phyloP scores from a whole-genome alignment of 2,329 filamentous ascomycete species.

The Paracorniculantispora psalliotae region DNA sequence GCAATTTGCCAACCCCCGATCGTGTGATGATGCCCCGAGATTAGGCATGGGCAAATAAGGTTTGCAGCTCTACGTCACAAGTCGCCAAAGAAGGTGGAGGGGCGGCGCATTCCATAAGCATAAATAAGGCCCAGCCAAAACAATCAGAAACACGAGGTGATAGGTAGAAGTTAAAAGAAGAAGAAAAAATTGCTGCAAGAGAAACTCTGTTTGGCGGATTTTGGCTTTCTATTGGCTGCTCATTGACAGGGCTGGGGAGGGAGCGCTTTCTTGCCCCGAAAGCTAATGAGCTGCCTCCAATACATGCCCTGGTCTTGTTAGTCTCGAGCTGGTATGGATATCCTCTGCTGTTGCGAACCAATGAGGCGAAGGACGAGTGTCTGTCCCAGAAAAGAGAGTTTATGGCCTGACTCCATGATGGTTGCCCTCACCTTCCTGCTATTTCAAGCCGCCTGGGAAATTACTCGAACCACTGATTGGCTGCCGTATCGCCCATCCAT shows the following conservation, averaged over 20 bases:
- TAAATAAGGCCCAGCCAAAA: not conserved
- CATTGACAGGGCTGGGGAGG: not conserved
- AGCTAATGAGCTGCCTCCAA: not conserved
- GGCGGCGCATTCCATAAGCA: not conserved
- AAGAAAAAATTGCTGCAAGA: not conserved
- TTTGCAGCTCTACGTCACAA: not conserved
- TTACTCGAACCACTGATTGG: not conserved
- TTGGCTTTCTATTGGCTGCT: not conserved
- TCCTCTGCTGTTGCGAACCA: not conserved
- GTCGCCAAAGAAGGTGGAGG: not conserved
- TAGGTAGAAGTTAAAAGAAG: not conserved
- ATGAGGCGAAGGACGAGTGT: not conserved
- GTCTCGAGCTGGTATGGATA: not conserved
- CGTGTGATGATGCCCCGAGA: not conserved
- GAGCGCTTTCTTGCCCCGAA: not conserved
- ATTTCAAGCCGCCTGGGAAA: not conserved
- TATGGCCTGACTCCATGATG: not conserved
- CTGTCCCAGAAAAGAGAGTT: not conserved
- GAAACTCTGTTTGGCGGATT: not conserved
- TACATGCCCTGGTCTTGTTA: not conserved
- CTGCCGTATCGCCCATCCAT: not conserved
- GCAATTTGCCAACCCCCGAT: not conserved
- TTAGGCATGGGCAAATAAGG: not conserved
- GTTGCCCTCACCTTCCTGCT: not conserved
- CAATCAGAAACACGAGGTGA: not conserved